Evolutionary conservation across 306 rosid species (phyloP).

Genomic region (Quercus dentata): DNA sequence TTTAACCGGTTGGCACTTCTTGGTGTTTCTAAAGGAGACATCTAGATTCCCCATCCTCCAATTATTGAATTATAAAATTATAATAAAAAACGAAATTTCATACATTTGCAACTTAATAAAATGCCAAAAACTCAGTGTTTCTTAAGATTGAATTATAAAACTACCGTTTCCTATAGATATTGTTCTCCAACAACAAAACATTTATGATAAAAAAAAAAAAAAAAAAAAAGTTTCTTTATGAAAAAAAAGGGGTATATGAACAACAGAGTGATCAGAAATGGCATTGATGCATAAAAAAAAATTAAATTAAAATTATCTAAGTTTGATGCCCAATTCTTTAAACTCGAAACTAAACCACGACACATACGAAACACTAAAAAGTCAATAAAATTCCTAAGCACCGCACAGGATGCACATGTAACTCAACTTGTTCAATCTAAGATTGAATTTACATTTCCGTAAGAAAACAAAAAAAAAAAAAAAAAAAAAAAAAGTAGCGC

Average conservation of each 20-base stretch:
- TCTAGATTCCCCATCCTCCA: no score
- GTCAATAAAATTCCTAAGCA: neutral
- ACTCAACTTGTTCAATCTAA: neutral
- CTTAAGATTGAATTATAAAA: neutral
- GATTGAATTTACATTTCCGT: neutral
- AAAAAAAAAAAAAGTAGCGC: neutral
- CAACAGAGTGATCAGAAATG: no score
- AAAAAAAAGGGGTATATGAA: neutral
- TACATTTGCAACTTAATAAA: neutral
- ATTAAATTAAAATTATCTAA: neutral
- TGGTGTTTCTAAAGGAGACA: no score
- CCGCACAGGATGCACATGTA: neutral
- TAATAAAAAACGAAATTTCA: neutral
- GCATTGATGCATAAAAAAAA: no score
- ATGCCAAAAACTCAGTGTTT: neutral
- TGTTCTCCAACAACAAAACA: neutral
- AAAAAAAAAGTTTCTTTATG: neutral
- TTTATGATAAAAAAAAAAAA: no score
- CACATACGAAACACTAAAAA: neutral
- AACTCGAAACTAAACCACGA: neutral
- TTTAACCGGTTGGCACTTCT: no score
- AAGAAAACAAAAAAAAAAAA: neutral
- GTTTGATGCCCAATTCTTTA: neutral
- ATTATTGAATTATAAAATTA: no score
- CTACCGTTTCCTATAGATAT: no score